Base-by-base conservation (phyloP, 2,329 filamentous ascomycete genomes). In the Fusarium sp. region DNA sequence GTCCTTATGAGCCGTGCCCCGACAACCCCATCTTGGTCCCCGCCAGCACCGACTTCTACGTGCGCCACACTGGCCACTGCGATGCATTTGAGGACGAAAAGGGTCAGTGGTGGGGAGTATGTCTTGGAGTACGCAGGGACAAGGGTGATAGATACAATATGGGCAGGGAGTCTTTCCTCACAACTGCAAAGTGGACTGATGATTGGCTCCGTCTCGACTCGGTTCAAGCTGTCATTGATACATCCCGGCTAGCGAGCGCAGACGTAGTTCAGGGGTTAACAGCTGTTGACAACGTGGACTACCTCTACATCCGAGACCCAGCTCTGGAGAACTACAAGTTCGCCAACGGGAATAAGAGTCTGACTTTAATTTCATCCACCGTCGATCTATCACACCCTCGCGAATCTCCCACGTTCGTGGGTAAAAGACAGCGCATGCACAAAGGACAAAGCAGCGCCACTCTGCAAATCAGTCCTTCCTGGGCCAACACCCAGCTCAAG, bases 61-160 rank as follows among this genome's bases (percentile, higher is more conserved):
- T 62, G 0, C 57, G 58, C 0, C 59, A 62, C 1, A 62, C 59
- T 7, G 59, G 57, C 3, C 59, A 62, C 24, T 62, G 59, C 32
- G 59, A 62, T 3, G 30, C 5, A 0, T 56, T 62, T 9, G 57
- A 62, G 3, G 59, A 62, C 0, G 50, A 39, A 2, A 56, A 62
- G 13, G 49, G 50, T 0, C 57, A 56, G 14, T 62, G 59, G 59
- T 62, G 59, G 59, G 59, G 49, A 7, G 59, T 62, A 1, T 54
- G 52, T 28, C 58, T 62, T 6, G 59, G 57, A 5, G 59, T 56
- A 5, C 50, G 59, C 15, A 54, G 50, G 7, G 59, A 62, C 9
- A 40, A 39, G 11, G 30, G 44, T 2, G 59, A 43, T 2, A 14
- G 57, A 28, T 62, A 62, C 11, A 62, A 56, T 3, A 62, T 62